These are phyloP conservation scores for Juncus effusus DNA, from an alignment of 176 grass and related monocot genomes.

Conservation along the genomic window DNA sequence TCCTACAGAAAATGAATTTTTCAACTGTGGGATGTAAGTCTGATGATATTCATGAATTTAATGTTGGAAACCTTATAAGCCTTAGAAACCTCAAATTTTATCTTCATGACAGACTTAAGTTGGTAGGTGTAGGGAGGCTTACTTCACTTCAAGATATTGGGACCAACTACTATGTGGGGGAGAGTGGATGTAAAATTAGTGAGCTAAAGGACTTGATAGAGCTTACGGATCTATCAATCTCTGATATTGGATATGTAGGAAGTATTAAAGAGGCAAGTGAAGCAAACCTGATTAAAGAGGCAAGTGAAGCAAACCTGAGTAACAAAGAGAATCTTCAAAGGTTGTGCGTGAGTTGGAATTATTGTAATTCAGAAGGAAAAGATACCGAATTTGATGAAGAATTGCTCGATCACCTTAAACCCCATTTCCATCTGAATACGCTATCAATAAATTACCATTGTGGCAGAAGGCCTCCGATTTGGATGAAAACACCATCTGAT, in stretches of 20 bases:
- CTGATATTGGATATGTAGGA: conserved; percentile 2
- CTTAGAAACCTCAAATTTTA: conserved; percentile 8
- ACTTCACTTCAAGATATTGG: conserved; percentile 14
- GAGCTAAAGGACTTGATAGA: conserved; percentile 30
- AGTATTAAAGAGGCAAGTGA: conserved; percentile 14
- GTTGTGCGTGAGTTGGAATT: background rate
- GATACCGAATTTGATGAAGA: background rate
- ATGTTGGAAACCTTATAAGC: conserved; percentile 20
- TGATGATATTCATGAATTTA: background rate
- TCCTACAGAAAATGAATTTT: background rate
- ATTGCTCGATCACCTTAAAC: conserved; percentile 30
- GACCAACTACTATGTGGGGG: background rate
- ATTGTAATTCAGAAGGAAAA: background rate
- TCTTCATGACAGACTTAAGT: background rate
- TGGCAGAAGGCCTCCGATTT: background rate
- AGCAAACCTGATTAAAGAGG: conserved; percentile 25
- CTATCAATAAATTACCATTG: conserved; percentile 1
- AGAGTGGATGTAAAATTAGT: conserved; percentile 14
- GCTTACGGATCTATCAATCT: conserved; percentile 10
- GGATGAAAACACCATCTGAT: conserved; percentile 3
- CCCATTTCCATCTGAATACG: conserved; percentile 17
- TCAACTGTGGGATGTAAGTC: too few species aligned
- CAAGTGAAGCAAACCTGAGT: conserved; percentile 10
- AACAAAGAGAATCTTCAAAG: conserved; percentile 6
- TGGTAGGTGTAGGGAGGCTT: conserved; percentile 11